These are phyloP conservation scores for Acanthamoeba triangularis DNA, from an alignment of 208 protist species.

Conservation along the genomic window DNA sequence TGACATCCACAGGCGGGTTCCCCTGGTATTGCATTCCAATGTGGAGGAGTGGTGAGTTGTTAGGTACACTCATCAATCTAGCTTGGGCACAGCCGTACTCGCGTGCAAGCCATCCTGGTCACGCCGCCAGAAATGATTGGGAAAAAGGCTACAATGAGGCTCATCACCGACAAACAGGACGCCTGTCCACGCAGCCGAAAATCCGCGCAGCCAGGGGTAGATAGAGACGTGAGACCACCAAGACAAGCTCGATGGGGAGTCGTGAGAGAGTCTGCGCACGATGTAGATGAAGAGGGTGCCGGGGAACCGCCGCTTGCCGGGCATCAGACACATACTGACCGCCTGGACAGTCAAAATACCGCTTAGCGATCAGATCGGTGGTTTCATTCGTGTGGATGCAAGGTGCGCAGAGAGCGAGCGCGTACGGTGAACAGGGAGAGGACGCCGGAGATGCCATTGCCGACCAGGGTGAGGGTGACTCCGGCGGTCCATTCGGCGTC, in stretches of 20 bases:
- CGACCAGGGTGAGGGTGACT: not conserved
- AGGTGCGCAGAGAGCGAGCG: not conserved
- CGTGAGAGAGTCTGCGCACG: not conserved
- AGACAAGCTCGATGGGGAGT: not conserved
- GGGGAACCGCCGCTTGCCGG: conserved; percentile 15
- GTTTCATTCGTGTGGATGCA: no score
- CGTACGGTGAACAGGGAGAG: not conserved
- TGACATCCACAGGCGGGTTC: not conserved
- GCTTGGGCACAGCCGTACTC: not conserved
- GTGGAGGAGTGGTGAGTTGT: not conserved
- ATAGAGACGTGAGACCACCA: not conserved
- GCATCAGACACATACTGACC: conserved; percentile 29
- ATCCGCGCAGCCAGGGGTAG: not conserved
- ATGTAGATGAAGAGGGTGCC: conserved; percentile 47
- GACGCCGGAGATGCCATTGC: not conserved
- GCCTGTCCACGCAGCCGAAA: not conserved
- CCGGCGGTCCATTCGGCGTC: conserved; percentile 48
- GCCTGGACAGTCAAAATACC: not conserved
- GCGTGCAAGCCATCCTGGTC: conserved; percentile 6
- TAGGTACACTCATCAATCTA: not conserved
- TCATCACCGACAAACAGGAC: not conserved
- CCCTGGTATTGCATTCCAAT: not conserved
- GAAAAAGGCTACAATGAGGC: not conserved
- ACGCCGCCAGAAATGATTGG: conserved; percentile 11
- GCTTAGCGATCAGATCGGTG: no score